A percentile compares a stretch with the other conserved stretches of the same genome.
These are phyloP conservation scores for Andrographis paniculata DNA, from an alignment of 305 asterid species.

Conservation along the genomic window DNA sequence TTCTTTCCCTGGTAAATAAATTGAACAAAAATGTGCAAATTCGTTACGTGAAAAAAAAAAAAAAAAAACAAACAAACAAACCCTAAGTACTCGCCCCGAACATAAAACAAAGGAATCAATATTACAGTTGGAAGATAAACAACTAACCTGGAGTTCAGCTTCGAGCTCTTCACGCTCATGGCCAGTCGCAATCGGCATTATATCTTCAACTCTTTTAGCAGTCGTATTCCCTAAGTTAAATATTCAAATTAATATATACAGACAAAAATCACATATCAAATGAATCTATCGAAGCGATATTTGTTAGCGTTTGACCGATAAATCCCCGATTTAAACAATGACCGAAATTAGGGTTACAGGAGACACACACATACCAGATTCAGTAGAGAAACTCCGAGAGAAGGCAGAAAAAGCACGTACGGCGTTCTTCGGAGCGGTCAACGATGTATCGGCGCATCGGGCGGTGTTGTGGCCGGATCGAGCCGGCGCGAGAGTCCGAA, in stretches of 20 bases:
- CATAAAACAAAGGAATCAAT: neutral
- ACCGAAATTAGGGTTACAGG: slow-evolving; percentile 14
- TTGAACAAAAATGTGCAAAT: slow-evolving; percentile 1
- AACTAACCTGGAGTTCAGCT: slow-evolving; percentile 70
- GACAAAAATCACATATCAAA: slow-evolving; percentile 7
- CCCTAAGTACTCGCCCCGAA: no score
- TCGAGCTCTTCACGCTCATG: slow-evolving; percentile 94
- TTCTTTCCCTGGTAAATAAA: slow-evolving; percentile 51
- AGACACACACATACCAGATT: slow-evolving; percentile 26
- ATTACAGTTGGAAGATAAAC: neutral
- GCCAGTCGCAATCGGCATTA: slow-evolving; percentile 96
- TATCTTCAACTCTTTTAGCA: slow-evolving; percentile 56
- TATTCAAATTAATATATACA: slow-evolving; percentile 4
- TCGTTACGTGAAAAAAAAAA: neutral
- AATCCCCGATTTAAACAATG: neutral
- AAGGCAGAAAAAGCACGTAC: slow-evolving; percentile 18
- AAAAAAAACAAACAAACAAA: neutral
- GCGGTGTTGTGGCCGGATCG: slow-evolving; percentile 23
- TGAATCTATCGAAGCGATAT: neutral
- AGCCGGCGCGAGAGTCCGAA: slow-evolving; percentile 23
- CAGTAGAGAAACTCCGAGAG: slow-evolving; percentile 28
- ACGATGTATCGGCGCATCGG: slow-evolving; percentile 18
- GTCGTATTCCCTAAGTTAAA: slow-evolving; percentile 35
- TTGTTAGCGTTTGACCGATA: neutral
- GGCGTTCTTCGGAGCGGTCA: slow-evolving; percentile 17